These are phyloP conservation scores for Chrysoporthe puriensis DNA, from an alignment of 2,329 filamentous ascomycete species.

Conservation along the genomic window DNA sequence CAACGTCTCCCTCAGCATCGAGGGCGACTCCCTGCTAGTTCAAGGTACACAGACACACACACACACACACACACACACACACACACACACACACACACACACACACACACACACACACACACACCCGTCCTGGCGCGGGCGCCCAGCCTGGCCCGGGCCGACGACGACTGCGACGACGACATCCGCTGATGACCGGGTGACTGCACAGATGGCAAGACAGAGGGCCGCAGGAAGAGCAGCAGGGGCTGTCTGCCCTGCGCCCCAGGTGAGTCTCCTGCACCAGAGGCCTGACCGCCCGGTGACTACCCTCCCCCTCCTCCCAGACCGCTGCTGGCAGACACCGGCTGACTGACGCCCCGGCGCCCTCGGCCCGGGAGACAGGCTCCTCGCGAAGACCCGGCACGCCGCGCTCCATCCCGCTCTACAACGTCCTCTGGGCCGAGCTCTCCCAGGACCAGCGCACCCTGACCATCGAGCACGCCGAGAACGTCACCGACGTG, in stretches of 20 bases:
- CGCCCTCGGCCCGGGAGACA: neutral
- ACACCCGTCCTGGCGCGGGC: too few species aligned
- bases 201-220: constrained; percentile 15
- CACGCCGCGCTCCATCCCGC: constrained; percentile 58
- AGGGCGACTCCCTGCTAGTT: constrained; percentile 38
- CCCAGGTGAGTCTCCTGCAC: constrained; percentile 8
- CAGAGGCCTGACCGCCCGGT: neutral
- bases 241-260: constrained; percentile 31
- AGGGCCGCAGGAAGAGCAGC: constrained; percentile 19
- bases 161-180: neutral
- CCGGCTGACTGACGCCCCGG: neutral
- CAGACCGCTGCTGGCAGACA: neutral
- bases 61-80: neutral
- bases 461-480: constrained; percentile 74
- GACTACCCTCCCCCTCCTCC: neutral
- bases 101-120: neutral
- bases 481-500: constrained; percentile 61
- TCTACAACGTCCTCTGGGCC: constrained; percentile 85
- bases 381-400: constrained; percentile 9
- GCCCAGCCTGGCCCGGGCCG: too few species aligned
- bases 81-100: too few species aligned
- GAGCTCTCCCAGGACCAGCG: constrained; percentile 55
- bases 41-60: constrained; percentile 36
- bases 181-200: constrained; percentile 20
- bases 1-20: constrained; percentile 38